Evolutionary conservation across 352 stramenopile genomes (phyloP).

Genomic region (Saprolegnia diclina): DNA sequence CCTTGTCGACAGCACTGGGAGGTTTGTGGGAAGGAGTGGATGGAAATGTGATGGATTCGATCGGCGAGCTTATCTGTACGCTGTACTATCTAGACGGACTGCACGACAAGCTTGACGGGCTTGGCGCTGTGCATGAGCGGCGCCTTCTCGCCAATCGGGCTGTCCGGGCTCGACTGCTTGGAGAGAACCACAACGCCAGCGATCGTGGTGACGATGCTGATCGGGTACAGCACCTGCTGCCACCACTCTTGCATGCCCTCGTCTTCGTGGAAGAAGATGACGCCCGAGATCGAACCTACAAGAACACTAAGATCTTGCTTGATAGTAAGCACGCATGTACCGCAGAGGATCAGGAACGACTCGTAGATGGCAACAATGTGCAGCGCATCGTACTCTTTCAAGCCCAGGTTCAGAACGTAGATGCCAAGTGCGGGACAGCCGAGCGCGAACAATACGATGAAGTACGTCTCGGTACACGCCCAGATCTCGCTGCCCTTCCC

Average conservation of each 20-base stretch:
- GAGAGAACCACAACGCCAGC: slow-evolving; percentile 74
- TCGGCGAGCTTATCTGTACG: not conserved
- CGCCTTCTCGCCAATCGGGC: slow-evolving; percentile 30
- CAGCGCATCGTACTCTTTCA: slow-evolving; percentile 82
- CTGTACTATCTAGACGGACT: slow-evolving; percentile 24
- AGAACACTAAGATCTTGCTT: not conserved
- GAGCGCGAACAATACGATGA: slow-evolving; percentile 60
- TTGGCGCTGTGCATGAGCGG: slow-evolving; percentile 32
- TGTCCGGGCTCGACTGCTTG: slow-evolving; percentile 50
- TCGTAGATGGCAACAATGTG: slow-evolving; percentile 84
- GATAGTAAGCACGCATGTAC: slow-evolving; percentile 3
- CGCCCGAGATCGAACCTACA: slow-evolving; percentile 60
- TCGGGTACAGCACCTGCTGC: slow-evolving; percentile 66
- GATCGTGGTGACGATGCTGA: slow-evolving; percentile 74
- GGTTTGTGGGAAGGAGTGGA: too few relatives aligned
- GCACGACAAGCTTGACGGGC: slow-evolving; percentile 32
- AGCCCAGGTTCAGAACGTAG: slow-evolving; percentile 65
- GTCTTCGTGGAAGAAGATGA: slow-evolving; percentile 87
- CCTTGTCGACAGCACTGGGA: too few relatives aligned
- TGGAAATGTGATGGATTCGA: not conserved
- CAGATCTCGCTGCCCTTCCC: slow-evolving; percentile 66
- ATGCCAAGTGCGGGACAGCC: slow-evolving; percentile 67
- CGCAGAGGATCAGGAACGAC: slow-evolving; percentile 63
- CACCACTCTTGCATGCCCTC: slow-evolving; percentile 76
- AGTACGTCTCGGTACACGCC: slow-evolving; percentile 58